Evolutionary conservation across 1,284 basidiomycete genomes (phyloP).

Genomic region (Ustilago esculenta): DNA sequence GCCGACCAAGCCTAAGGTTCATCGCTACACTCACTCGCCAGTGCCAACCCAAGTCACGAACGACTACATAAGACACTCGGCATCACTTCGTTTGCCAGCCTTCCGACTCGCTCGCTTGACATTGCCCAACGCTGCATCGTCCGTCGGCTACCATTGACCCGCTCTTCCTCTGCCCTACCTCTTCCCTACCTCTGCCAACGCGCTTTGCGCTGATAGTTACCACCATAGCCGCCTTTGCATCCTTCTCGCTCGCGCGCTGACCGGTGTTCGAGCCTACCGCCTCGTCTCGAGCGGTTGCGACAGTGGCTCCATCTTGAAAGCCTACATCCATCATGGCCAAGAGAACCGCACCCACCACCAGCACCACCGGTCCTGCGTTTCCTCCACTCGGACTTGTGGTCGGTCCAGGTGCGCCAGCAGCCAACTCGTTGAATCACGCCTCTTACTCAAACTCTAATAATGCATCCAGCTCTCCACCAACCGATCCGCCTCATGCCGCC

Average conservation of each 20-base stretch:
- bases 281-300: conserved; percentile 25
- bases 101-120: background rate
- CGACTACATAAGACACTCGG: no score
- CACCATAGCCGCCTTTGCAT: conserved; percentile 23
- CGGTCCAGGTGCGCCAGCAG: conserved; percentile 42
- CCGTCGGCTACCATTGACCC: background rate
- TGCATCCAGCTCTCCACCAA: conserved; percentile 16
- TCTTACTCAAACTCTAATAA: conserved; percentile 24
- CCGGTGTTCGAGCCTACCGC: conserved; percentile 30
- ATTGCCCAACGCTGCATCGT: background rate
- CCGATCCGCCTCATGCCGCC: conserved; percentile 13
- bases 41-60: no score
- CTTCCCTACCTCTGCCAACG: conserved; percentile 5
- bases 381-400: conserved; percentile 54
- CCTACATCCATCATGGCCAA: conserved; percentile 34
- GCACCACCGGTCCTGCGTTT: conserved; percentile 46
- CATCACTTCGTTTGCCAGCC: no score
- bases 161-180: background rate
- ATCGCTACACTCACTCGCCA: no score
- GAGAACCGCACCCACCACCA: conserved; percentile 40
- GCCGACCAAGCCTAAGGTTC: no score
- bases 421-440: conserved; percentile 22
- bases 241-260: conserved; percentile 9
- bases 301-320: conserved; percentile 1
- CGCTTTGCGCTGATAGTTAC: conserved; percentile 11